Base-by-base conservation (phyloP, 768 basidiomycete genomes). In the Nidularia pulvinata region DNA sequence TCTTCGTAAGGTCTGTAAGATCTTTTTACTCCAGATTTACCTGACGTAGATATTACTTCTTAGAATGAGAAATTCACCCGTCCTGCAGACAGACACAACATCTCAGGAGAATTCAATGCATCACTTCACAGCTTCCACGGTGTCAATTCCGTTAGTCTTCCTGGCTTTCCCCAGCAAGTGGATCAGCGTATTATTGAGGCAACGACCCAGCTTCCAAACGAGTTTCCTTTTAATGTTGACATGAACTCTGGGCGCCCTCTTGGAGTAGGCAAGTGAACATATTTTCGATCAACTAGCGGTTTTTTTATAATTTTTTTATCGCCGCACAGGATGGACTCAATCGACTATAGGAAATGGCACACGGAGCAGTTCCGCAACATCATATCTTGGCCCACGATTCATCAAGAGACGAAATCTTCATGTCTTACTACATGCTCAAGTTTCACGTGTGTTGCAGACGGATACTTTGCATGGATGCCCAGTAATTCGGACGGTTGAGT, bases 361-460 rank as follows among this genome's bases (percentile, higher is more conserved):
- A 22, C 57, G 67, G 11, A 68, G 63, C 49, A 67, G 65, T 49
- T 61, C 72, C 5, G 64, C 68, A 2, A 65, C 69, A 5, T 59
- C 71, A 5, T 73, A 71, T 46, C 58, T 74, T 14, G 62, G 55
- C 6, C 60, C 69, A 2, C 52, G 55, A 34, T 66, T 64, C 47
- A 36, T 59, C 25, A 52, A 57, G 4, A 52, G 72, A 36, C 54
- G 55, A 5, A 75, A 74, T 53, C 55, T 75, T 35, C 55, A 69
- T 35, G 66, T 75, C 25, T 57, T 75, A 4, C 36, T 70, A 7
- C 59, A 65, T 37, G 59, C 66, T 33, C 61, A 59, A n/a, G 67
- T 61, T 19, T 55, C 62, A 16, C 62, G 61, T 46, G 33, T 73
- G 3, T 30, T 69, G 4, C 56, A 61, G 19, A 62, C 61, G 3